Conservation (phyloP, 139 green algal species). For the Chlamydomonas eustigma region DNA sequence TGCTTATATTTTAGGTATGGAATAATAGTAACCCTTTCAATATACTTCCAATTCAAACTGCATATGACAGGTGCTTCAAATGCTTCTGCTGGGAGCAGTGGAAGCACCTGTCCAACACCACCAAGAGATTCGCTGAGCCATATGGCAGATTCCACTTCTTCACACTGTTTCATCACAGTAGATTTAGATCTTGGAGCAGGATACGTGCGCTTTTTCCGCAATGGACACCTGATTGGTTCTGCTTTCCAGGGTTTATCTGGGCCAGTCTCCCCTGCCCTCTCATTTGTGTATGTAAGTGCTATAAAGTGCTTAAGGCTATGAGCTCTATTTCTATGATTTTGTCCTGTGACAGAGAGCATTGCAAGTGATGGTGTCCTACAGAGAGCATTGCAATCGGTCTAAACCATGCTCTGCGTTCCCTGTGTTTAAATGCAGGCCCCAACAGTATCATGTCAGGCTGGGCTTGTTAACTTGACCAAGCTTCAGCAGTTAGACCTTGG, state of each 20-base stretch:
- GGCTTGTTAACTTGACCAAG: constrained; percentile 63
- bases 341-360: too few relatives aligned
- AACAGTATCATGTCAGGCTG: constrained; percentile 21
- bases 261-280: constrained; percentile 40
- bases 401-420: not conserved
- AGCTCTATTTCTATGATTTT: too few relatives aligned
- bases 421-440: not conserved
- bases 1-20: too few relatives aligned
- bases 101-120: too few relatives aligned
- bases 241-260: constrained; percentile 45
- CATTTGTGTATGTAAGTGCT: constrained; percentile 37
- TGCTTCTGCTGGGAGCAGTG: too few relatives aligned
- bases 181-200: constrained; percentile 52
- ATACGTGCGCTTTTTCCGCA: constrained; percentile 56
- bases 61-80: too few relatives aligned
- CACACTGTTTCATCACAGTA: constrained; percentile 59
- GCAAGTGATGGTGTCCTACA: not conserved
- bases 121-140: too few relatives aligned
- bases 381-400: too few relatives aligned
- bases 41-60: too few relatives aligned
- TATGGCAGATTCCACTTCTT: constrained; percentile 38
- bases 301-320: too few relatives aligned
- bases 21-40: too few relatives aligned
- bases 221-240: constrained; percentile 49
- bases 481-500: constrained; percentile 53